Evolutionary conservation across 2,329 filamentous ascomycete genomes (phyloP), one percentile per base, ranked within the genome.

Genomic region (Cordyceps cicadae): DNA sequence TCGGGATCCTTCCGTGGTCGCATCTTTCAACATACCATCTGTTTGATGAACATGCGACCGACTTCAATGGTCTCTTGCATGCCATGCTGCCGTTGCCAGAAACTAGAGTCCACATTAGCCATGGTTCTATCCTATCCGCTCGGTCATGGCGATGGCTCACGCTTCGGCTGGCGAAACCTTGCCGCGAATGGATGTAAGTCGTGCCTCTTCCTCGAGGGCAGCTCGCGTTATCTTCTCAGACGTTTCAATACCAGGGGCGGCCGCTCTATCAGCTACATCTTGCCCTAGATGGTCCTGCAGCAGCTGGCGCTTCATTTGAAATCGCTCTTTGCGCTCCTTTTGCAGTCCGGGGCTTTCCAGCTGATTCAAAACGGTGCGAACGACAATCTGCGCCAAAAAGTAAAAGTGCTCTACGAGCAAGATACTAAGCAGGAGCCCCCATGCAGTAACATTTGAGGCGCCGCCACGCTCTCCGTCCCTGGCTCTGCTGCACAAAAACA

Each of bases 351-450:
- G 90, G 52, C 88, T 92, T 68, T 97, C 92, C 58, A 97, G 77
- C 71, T 92, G 94, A 62, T 79, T 80, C 67, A 99, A 83, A 4
- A 87, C 86, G 58, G 85, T 82, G 46, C 87, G 84, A 5, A 97
- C 88, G 0, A 80, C 82, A 63, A 87, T 81, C 67, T 92, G 87
- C 2, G 90, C 82, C 2, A 86, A 77, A n/a, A 99, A 83, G 71
- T 96, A 97, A 17, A 92, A 76, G 70, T 99, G 93, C 71, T 99
- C 94, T 0, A 90, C 87, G 66, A 95, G 83, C 67, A 97, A 83
- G 61, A 99, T 87, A 21, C 87, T 85, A 19, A 96, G 77, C 5
- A 99, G 81, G 3, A 97, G 78, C 0, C 87, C 90, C 88, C 91
- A 96, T 15, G 81, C 87, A 61, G 85, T 87, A 68, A 97, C 88